Evolutionary conservation across 805 yeast species (phyloP).

Genomic region (Maudiozyma turicensis): DNA sequence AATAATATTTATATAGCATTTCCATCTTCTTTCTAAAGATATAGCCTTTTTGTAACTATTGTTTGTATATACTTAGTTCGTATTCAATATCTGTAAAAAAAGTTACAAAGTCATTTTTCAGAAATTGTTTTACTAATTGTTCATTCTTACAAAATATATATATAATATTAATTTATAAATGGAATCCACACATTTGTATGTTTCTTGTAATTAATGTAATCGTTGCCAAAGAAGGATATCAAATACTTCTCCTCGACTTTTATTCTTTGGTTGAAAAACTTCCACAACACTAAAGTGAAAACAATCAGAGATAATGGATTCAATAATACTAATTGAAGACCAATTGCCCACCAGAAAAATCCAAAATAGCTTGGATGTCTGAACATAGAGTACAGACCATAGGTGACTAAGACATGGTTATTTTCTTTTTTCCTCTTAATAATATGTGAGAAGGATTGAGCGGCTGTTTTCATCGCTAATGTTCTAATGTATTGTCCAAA

Average conservation of each 20-base stretch:
- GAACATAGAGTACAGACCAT: conserved; percentile 55
- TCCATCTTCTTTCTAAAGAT: too few relatives aligned
- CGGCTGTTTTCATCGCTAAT: conserved; percentile 80
- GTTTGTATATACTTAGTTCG: too few relatives aligned
- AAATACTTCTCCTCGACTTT: conserved; percentile 59
- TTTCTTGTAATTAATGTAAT: conserved; percentile 45
- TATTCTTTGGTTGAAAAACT: conserved; percentile 63
- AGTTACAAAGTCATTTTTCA: too few relatives aligned
- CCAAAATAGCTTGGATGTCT: conserved; percentile 93
- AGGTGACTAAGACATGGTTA: conserved; percentile 60
- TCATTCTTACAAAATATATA: not conserved
- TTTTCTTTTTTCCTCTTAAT: conserved; percentile 44
- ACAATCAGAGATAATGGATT: conserved; percentile 51
- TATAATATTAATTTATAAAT: conserved; percentile 32
- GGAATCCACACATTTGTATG: conserved; percentile 56
- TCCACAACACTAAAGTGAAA: conserved; percentile 51
- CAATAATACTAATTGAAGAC: conserved; percentile 61
- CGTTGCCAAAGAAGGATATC: conserved; percentile 58
- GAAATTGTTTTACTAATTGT: not conserved
- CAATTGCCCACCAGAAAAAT: conserved; percentile 88
- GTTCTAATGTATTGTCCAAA: conserved; percentile 65
- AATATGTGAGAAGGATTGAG: conserved; percentile 74
- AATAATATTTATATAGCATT: not conserved
- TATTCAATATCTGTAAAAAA: too few relatives aligned
- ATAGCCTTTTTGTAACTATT: too few relatives aligned